These are phyloP conservation scores for Poronia punctata DNA, from an alignment of 495 filamentous ascomycete species.

Conservation along the genomic window DNA sequence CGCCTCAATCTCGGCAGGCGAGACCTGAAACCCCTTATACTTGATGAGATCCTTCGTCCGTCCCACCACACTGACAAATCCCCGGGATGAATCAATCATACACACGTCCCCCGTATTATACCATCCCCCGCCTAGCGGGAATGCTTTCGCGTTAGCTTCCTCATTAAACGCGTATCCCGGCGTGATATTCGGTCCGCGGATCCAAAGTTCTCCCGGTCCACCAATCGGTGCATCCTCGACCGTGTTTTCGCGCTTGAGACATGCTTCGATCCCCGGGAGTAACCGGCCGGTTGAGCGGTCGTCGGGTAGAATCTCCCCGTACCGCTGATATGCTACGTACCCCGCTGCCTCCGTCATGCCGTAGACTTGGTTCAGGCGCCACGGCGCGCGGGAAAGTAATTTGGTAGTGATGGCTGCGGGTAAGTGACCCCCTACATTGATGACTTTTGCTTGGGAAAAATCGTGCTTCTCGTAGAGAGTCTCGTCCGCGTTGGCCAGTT, in stretches of 20 bases:
- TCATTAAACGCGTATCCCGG: conserved; percentile 58
- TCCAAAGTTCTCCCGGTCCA: conserved; percentile 57
- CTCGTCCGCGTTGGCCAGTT: conserved; percentile 18
- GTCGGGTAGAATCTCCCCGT: conserved; percentile 9
- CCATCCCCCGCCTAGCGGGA: conserved; percentile 56
- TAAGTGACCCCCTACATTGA: conserved; percentile 20
- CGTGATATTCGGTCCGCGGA: conserved; percentile 60
- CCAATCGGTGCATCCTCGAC: conserved; percentile 47
- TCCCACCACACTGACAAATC: conserved; percentile 56
- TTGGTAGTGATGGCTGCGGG: conserved; percentile 10
- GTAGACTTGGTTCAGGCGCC: conserved; percentile 20
- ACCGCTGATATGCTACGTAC: conserved; percentile 20
- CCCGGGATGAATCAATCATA: conserved; percentile 47
- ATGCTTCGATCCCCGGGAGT: conserved; percentile 19
- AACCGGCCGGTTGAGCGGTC: conserved; percentile 17
- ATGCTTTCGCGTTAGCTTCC: conserved; percentile 44
- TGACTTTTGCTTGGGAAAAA: conserved; percentile 15
- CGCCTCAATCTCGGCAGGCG: conserved; percentile 67
- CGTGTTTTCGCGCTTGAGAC: conserved; percentile 17
- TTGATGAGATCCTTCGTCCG: conserved; percentile 66
- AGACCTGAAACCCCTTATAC: conserved; percentile 65
- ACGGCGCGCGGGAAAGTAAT: conserved; percentile 13
- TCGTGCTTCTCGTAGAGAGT: conserved; percentile 14
- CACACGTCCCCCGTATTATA: conserved; percentile 63
- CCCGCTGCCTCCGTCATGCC: conserved; percentile 27